Evolutionary conservation across 306 rosid species (phyloP).

Genomic region (Lotus japonicus): DNA sequence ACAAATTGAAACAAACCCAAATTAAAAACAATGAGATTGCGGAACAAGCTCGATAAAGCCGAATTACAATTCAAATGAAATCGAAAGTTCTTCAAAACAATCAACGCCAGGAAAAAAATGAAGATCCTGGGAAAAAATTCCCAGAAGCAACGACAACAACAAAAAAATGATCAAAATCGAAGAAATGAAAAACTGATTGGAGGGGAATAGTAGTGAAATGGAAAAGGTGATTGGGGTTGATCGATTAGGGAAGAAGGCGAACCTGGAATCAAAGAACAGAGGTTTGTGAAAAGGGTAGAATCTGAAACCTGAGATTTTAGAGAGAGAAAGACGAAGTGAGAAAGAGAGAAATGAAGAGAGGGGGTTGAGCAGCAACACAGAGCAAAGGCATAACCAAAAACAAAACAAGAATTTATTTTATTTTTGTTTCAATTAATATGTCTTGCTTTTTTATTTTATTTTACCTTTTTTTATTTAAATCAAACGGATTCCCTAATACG

Average conservation of each 20-base stretch:
- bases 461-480: too few relatives aligned
- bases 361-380: conserved; percentile 41
- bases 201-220: not conserved
- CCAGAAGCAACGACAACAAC: not conserved
- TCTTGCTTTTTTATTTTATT: too few relatives aligned
- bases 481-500: too few relatives aligned
- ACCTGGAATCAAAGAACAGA: conserved; percentile 59
- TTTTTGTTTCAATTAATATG: not conserved
- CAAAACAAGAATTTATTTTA: not conserved
- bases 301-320: conserved; percentile 58
- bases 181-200: conserved; percentile 6
- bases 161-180: conserved; percentile 38
- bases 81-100: conserved; percentile 14
- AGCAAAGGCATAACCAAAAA: conserved; percentile 45
- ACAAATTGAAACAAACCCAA: conserved; percentile 1
- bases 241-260: conserved; percentile 44
- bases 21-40: conserved; percentile 26
- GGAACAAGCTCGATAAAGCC: conserved; percentile 23
- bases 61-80: conserved; percentile 20
- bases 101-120: not conserved
- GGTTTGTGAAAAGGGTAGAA: conserved; percentile 45
- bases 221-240: conserved; percentile 33
- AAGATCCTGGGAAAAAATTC: conserved; percentile 44
- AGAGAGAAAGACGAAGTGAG: conserved; percentile 36
- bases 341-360: conserved; percentile 18